Evolutionary conservation across 805 yeast species (phyloP).

Genomic region (Clavispora phyllophila): DNA sequence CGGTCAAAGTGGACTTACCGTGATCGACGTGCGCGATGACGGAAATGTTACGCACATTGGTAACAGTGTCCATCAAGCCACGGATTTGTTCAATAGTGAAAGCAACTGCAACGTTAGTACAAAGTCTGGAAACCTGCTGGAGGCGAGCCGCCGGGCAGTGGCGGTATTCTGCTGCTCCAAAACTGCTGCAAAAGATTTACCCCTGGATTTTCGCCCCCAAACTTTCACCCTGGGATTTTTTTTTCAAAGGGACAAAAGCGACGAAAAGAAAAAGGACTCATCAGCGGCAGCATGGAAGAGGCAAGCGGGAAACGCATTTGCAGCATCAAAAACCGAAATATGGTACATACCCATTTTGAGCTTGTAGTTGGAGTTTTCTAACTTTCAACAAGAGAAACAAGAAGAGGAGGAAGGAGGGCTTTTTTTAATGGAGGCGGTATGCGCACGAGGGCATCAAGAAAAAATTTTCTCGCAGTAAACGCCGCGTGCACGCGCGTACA

Average conservation of each 20-base stretch:
- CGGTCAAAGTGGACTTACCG: conserved; percentile 99
- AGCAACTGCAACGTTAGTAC: conserved; percentile 39
- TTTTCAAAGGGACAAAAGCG: too few species aligned
- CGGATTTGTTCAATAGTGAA: conserved; percentile 81
- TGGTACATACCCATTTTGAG: conserved; percentile 34
- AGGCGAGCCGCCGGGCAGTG: too few species aligned
- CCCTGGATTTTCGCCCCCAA: too few species aligned
- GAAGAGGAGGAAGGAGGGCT: conserved; percentile 12
- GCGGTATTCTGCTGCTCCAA: too few species aligned
- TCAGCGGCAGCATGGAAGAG: too few species aligned
- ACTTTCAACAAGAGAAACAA: conserved; percentile 20
- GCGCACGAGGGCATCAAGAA: conserved; percentile 19
- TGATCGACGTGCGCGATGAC: conserved; percentile 99
- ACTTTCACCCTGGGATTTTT: too few species aligned
- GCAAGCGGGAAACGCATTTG: too few species aligned
- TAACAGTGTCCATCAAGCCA: conserved; percentile 98
- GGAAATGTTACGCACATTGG: conserved; percentile 99
- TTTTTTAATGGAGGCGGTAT: conserved; percentile 14
- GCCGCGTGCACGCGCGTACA: conserved; percentile 9
- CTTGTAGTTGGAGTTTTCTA: conserved; percentile 20
- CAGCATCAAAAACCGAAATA: too few species aligned
- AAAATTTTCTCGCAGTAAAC: conserved; percentile 16
- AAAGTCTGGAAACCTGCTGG: neutral
- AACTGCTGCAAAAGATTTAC: too few species aligned
- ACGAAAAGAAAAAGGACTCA: too few species aligned